Conservation (phyloP, 495 filamentous ascomycete species). For the Collariella sp. region DNA sequence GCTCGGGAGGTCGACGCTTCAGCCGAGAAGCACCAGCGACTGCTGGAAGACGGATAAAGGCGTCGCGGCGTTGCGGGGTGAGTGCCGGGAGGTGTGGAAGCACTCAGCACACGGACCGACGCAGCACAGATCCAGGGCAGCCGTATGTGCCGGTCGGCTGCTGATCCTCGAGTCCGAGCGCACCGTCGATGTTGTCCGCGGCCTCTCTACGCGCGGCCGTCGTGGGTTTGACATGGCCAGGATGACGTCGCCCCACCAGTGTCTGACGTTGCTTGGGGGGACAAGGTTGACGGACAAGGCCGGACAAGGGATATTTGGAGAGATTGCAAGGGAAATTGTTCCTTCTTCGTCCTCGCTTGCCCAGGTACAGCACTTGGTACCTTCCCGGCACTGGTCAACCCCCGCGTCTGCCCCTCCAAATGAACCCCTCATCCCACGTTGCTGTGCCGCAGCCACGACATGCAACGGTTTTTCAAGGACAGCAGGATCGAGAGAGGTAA, state of each 20-base stretch:
- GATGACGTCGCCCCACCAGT: conserved; percentile 6
- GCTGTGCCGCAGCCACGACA: conserved; percentile 13
- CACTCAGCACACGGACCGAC: background rate
- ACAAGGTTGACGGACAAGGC: background rate
- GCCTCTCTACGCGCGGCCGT: too few relatives aligned
- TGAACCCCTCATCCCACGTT: conserved; percentile 10
- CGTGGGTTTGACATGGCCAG: conserved; percentile 6
- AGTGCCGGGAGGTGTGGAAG: too few relatives aligned
- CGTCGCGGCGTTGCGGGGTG: conserved; percentile 2
- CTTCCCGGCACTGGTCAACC: background rate
- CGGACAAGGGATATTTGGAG: background rate
- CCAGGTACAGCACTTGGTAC: too few relatives aligned
- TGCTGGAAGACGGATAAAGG: conserved; percentile 3
- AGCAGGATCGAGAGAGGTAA: too few relatives aligned
- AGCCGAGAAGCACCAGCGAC: conserved; percentile 2
- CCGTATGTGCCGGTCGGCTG: too few relatives aligned
- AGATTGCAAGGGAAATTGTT: background rate
- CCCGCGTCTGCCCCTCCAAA: background rate
- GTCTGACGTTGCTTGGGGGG: background rate
- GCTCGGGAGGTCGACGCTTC: conserved; percentile 11
- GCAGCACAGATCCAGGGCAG: background rate
- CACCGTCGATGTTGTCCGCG: too few relatives aligned
- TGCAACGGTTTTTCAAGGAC: background rate
- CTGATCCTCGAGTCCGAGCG: conserved; percentile 5
- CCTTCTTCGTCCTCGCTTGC: too few relatives aligned